phyloP scores from a whole-genome alignment of 805 yeast species.

The Kodamaea kaohsiungensis region DNA sequence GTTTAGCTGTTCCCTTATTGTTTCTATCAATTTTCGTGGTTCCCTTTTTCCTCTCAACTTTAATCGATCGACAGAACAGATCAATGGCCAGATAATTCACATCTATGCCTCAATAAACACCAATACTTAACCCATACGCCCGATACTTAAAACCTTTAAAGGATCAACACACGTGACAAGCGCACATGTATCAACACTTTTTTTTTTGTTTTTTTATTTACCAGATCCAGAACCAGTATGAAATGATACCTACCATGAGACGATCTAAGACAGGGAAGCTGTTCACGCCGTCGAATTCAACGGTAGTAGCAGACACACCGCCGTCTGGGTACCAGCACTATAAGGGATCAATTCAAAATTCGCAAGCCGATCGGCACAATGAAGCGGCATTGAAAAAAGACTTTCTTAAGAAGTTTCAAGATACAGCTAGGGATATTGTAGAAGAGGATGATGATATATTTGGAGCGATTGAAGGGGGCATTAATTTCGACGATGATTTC shows the following conservation, averaged over 20 bases:
- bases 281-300: background rate
- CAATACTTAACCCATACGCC: no score
- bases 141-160: background rate
- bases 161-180: slow-evolving; percentile 1
- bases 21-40: no score
- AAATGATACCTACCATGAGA: slow-evolving; percentile 1
- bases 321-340: background rate
- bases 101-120: no score
- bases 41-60: no score
- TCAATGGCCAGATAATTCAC: no score
- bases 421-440: slow-evolving; percentile 6
- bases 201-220: background rate
- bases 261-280: background rate
- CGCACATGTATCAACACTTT: background rate
- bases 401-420: slow-evolving; percentile 24
- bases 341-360: background rate
- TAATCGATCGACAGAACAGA: no score
- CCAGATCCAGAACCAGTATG: background rate
- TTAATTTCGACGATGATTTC: slow-evolving; percentile 27
- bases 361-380: background rate
- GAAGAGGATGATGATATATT: slow-evolving; percentile 25
- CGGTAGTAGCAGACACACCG: background rate
- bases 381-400: slow-evolving; percentile 18
- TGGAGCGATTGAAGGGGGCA: slow-evolving; percentile 23
- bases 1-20: no score